Percentiles rank a stretch among this genome's conserved stretches.
These are phyloP conservation scores for Hypoxylon rubiginosum DNA, from an alignment of 2,329 filamentous ascomycete genomes.

Conservation along the genomic window DNA sequence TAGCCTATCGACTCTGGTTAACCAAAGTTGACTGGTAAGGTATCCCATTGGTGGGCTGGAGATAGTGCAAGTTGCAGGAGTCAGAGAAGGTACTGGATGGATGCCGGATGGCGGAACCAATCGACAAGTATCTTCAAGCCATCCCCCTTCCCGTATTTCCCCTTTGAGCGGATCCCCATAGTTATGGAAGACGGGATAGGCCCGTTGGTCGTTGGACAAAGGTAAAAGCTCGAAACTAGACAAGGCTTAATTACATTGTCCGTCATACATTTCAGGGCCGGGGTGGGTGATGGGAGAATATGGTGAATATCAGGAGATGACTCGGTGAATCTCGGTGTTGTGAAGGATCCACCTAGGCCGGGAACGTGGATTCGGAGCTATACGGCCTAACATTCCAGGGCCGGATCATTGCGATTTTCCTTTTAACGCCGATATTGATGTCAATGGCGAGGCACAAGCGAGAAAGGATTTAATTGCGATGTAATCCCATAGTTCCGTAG, in stretches of 20 bases:
- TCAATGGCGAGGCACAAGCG: constrained; percentile 5
- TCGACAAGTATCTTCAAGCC: neutral
- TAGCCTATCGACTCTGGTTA: constrained; percentile 24
- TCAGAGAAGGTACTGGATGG: constrained; percentile 35
- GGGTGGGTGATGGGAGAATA: constrained; percentile 26
- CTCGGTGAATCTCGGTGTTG: constrained; percentile 42
- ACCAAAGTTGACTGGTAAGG: constrained; percentile 10
- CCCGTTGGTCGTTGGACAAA: constrained; percentile 14
- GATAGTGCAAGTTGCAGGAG: constrained; percentile 27
- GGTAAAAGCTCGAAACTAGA: constrained; percentile 19
- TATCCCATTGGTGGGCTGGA: constrained; percentile 25
- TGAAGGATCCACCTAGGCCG: constrained; percentile 37
- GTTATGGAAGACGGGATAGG: constrained; percentile 35
- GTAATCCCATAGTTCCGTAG: neutral
- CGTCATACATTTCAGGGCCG: constrained; percentile 19
- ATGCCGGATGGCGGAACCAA: constrained; percentile 38
- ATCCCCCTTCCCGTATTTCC: constrained; percentile 20
- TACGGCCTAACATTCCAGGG: constrained; percentile 30
- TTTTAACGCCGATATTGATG: constrained; percentile 5
- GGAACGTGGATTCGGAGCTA: constrained; percentile 35
- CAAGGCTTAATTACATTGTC: constrained; percentile 33
- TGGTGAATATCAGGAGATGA: constrained; percentile 32
- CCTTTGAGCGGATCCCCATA: constrained; percentile 34
- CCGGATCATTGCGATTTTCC: constrained; percentile 17
- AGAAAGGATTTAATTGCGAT: neutral